Percentiles rank a stretch among this genome's conserved stretches.
Conservation (phyloP, 1,139 yeast genomes). For the Geotrichum reessii region DNA sequence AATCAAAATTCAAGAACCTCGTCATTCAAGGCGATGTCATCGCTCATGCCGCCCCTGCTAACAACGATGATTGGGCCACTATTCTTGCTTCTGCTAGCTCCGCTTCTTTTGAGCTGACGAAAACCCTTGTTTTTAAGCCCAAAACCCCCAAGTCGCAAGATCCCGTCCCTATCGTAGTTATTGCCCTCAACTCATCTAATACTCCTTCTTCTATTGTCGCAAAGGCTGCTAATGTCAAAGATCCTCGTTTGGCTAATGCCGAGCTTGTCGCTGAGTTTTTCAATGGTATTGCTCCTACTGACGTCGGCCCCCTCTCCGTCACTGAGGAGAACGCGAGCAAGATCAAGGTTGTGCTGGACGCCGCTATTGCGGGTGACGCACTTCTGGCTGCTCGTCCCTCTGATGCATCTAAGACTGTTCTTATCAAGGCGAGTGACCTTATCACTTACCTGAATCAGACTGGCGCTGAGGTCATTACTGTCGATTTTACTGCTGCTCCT, state of each 20-base stretch:
- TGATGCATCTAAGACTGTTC: slow-evolving; percentile 51
- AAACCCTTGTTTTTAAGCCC: slow-evolving; percentile 83
- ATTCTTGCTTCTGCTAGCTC: slow-evolving; percentile 2
- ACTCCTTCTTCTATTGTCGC: slow-evolving; percentile 69
- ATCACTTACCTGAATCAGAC: slow-evolving; percentile 51
- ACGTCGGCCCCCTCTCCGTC: slow-evolving; percentile 30
- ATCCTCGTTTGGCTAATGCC: slow-evolving; percentile 81
- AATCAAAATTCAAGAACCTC: slow-evolving; percentile 3
- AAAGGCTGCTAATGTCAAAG: slow-evolving; percentile 64
- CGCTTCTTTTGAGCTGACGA: slow-evolving; percentile 38
- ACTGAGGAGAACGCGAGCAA: slow-evolving; percentile 36
- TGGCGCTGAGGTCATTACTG: slow-evolving; percentile 49
- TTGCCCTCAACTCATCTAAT: slow-evolving; percentile 62
- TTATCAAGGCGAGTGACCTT: slow-evolving; percentile 48
- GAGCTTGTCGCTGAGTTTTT: slow-evolving; percentile 69
- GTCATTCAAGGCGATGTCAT: slow-evolving; percentile 9
- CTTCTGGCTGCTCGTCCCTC: slow-evolving; percentile 50
- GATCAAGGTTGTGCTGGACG: slow-evolving; percentile 62
- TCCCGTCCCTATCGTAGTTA: slow-evolving; percentile 77
- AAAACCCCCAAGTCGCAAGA: slow-evolving; percentile 78
- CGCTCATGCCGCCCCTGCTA: slow-evolving; percentile 27
- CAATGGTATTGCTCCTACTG: slow-evolving; percentile 51
- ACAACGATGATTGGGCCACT: slow-evolving; percentile 30
- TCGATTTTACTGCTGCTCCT: slow-evolving; percentile 54
- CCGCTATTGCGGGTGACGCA: slow-evolving; percentile 41